These are phyloP conservation scores for Phaeosphaeriaceae sp. DNA, from an alignment of 2,329 filamentous ascomycete genomes.

Conservation along the genomic window DNA sequence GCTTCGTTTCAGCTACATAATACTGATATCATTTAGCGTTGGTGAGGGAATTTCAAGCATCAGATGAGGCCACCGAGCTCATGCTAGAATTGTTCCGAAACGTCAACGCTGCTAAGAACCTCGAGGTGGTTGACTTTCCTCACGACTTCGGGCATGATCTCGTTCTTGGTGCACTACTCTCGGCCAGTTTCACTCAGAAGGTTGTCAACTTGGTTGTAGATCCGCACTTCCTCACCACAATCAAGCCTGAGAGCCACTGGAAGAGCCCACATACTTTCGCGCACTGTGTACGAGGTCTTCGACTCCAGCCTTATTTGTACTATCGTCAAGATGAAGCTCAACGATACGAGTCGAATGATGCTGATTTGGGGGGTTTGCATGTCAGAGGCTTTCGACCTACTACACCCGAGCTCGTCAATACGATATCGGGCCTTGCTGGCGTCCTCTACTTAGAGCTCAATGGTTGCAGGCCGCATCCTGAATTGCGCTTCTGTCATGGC, in stretches of 20 bases:
- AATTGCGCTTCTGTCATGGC: constrained; percentile 3
- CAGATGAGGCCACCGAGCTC: neutral
- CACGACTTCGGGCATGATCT: neutral
- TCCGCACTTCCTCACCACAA: neutral
- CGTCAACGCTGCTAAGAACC: neutral
- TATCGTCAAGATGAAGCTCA: neutral
- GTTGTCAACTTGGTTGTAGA: neutral
- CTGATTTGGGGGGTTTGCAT: neutral
- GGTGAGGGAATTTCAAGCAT: neutral
- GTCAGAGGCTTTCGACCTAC: neutral
- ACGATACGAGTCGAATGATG: neutral
- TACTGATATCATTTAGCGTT: neutral
- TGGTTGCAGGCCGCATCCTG: constrained; percentile 1
- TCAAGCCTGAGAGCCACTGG: neutral
- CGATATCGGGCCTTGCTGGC: neutral
- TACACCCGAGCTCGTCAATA: neutral
- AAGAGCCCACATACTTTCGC: neutral
- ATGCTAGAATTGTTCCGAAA: constrained; percentile 2
- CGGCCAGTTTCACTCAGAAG: neutral
- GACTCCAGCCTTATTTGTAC: neutral
- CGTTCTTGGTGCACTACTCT: neutral
- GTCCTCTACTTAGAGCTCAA: neutral
- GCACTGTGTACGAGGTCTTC: neutral
- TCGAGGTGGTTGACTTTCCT: neutral
- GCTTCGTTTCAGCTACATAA: neutral